These are phyloP conservation scores for Xylaria multiplex DNA, from an alignment of 2,329 filamentous ascomycete species.

Conservation along the genomic window DNA sequence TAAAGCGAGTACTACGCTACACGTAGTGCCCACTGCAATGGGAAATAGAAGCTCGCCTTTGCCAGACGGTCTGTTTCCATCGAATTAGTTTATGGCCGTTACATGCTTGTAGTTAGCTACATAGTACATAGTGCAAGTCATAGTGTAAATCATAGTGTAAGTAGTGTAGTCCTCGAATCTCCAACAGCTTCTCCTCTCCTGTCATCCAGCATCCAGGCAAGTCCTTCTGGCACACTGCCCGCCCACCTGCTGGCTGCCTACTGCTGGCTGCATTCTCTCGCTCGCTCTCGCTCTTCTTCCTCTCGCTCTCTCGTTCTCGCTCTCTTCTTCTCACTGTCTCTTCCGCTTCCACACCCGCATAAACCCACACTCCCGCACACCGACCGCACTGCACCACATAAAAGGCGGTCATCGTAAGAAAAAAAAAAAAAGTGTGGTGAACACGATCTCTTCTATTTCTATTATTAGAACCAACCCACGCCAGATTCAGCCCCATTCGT, in stretches of 20 bases:
- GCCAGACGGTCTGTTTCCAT: background rate
- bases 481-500: constrained; percentile 62
- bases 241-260: background rate
- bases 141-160: too few relatives aligned
- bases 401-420: constrained; percentile 12
- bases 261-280: background rate
- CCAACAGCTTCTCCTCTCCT: background rate
- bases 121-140: too few relatives aligned
- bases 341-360: constrained; percentile 4
- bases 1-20: background rate
- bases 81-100: background rate
- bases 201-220: background rate
- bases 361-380: constrained; percentile 30
- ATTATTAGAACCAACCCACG: constrained; percentile 63
- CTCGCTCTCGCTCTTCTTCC: background rate
- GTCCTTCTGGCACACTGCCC: background rate
- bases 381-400: constrained; percentile 24
- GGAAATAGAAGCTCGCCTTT: background rate
- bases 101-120: too few relatives aligned
- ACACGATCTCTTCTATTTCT: constrained; percentile 62
- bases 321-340: background rate
- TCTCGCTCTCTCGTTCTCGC: background rate
- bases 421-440: constrained; percentile 44
- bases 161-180: background rate
- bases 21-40: background rate